Evolutionary conservation across 768 basidiomycete genomes (phyloP).

Genomic region (Russula sp.): DNA sequence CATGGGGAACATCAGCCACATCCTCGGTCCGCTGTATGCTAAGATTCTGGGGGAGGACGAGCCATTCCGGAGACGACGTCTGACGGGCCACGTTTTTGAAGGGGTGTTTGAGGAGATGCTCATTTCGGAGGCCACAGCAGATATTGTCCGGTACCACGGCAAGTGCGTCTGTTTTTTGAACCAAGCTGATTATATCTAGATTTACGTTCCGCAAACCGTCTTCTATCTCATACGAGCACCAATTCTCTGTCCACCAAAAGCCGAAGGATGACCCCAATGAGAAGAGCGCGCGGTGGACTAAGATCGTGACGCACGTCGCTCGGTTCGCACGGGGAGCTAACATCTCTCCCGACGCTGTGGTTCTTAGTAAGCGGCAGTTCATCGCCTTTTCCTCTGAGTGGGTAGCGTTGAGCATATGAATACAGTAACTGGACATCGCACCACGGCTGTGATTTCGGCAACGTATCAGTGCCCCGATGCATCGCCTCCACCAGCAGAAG

Average conservation of each 20-base stretch:
- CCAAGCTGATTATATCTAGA: background rate
- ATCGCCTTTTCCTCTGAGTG: background rate
- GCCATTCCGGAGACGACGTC: background rate
- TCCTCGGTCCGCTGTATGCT: background rate
- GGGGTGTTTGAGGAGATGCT: background rate
- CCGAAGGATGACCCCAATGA: slow-evolving; percentile 4
- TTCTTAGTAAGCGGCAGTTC: slow-evolving; percentile 4
- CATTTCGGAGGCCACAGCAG: background rate
- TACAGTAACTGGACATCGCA: background rate
- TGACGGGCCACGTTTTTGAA: background rate
- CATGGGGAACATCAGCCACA: background rate
- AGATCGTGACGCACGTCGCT: background rate
- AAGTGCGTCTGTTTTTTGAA: background rate
- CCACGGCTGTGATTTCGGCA: background rate
- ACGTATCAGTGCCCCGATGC: background rate
- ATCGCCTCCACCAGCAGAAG: slow-evolving; percentile 6
- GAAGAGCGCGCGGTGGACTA: slow-evolving; percentile 6
- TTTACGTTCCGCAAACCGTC: slow-evolving; percentile 7
- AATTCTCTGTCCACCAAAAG: slow-evolving; percentile 6
- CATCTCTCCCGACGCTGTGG: slow-evolving; percentile 4
- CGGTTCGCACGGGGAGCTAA: background rate
- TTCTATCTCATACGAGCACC: background rate
- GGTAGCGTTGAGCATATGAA: background rate
- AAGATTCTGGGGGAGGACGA: background rate
- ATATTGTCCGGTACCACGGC: background rate